Base-by-base conservation (phyloP, 2,329 filamentous ascomycete genomes). In the Alternaria brassicae region DNA sequence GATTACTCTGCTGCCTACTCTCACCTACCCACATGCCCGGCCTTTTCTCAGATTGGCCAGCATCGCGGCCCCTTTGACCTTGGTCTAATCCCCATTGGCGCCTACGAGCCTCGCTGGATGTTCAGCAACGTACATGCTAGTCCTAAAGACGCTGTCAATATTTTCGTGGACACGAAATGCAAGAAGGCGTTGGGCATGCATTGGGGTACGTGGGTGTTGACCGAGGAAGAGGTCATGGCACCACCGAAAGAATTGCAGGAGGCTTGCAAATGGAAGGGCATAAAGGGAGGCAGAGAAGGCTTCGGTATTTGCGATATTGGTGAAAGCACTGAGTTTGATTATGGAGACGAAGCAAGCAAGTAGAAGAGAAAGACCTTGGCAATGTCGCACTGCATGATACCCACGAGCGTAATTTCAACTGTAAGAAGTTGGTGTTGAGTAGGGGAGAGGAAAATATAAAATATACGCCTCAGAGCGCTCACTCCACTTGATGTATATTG, bases 81-180 rank as follows among this genome's bases (percentile, higher is more conserved):
- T 6, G 94, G 94, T 0, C 80, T 97, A 55, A 95, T 98, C 65
- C 94, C 94, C 37, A 97, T 98, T 67, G 94, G 94, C 53, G 94
- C 93, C 2, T 97, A 97, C 77, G 83, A 86, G 59, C 91, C 91
- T 0, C 84, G 91, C 23, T 84, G 78, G 69, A 78, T 95, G 62
- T 93, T 95, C 82, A 92, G 89, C 45, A 81, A 88, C 19, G 89
- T 96, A 84, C 94, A 98, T 76, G 90, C 91, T 7, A 91, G 96
- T 74, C 94, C 94, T 0, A 89, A 88, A 66, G 94, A 98, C 74
- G 86, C 89, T 0, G 93, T 97, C 36, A 92, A 95, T 70, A 97
- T 98, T 68, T 97, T 97, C 77, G 78, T 83, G 6, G 93, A 97
- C 69, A 96, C 92, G 1, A 85, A 85, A 67, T 97, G 93, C 81